A percentile compares a stretch with the other conserved stretches of the same genome.
Conservation (phyloP, 306 rosid species). For the Acacia acuminata region DNA sequence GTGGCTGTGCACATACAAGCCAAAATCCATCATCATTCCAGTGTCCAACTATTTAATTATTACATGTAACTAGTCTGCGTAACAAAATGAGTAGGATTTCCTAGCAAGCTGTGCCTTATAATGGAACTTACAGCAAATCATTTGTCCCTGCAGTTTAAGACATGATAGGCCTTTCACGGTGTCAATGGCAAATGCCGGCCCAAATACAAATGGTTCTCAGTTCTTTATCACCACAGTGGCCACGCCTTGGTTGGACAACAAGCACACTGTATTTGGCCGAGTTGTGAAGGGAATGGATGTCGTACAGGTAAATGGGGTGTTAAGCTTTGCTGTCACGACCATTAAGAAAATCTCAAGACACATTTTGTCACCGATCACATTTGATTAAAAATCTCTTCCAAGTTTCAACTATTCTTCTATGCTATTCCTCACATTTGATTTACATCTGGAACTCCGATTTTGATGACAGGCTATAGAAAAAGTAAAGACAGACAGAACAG, state of each 20-base stretch:
- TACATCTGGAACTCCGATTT: constrained; percentile 22
- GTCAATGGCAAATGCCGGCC: constrained; percentile 99
- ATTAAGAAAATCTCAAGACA: not conserved
- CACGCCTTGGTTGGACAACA: constrained; percentile 98
- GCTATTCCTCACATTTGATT: constrained; percentile 11
- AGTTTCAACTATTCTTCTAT: not conserved
- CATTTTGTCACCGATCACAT: not conserved
- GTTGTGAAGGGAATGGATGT: constrained; percentile 97
- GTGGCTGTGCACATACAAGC: not conserved
- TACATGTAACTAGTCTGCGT: not conserved
- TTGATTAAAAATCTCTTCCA: not conserved
- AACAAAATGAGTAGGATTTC: constrained; percentile 11
- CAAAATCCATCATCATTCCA: constrained; percentile 18
- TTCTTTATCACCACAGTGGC: constrained; percentile 98
- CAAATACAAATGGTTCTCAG: constrained; percentile 92
- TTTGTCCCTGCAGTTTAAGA: constrained; percentile 69
- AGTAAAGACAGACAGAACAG: constrained; percentile 85
- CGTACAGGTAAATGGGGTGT: constrained; percentile 69
- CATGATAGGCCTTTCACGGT: constrained; percentile 96
- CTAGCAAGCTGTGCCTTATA: not conserved
- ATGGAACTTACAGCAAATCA: constrained; percentile 30
- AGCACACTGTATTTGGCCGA: constrained; percentile 96
- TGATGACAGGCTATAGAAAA: constrained; percentile 81
- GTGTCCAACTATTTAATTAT: not conserved
- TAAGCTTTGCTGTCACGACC: constrained; percentile 22